phyloP scores from a whole-genome alignment of 352 stramenopile genomes.

The Pythium pyrilobum region DNA sequence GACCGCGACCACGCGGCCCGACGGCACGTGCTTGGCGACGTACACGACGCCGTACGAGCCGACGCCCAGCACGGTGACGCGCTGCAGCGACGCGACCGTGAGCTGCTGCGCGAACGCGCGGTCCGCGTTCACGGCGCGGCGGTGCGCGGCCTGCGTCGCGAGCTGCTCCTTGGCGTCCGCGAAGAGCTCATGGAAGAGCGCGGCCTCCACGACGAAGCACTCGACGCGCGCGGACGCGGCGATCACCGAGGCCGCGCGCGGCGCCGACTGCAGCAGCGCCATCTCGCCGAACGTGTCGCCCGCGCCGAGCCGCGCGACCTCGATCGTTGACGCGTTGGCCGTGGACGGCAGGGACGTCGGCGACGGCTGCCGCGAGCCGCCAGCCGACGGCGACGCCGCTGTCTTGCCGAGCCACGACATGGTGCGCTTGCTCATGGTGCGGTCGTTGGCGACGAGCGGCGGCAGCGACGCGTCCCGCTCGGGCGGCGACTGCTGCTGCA shows the following conservation, averaged over 20 bases:
- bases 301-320: conserved; percentile 35
- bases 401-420: neutral
- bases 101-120: conserved; percentile 47
- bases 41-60: conserved; percentile 49
- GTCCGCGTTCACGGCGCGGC: conserved; percentile 28
- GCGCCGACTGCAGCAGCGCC: conserved; percentile 39
- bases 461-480: neutral
- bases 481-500: conserved; percentile 14
- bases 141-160: conserved; percentile 24
- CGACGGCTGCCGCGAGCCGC: neutral
- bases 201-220: conserved; percentile 62
- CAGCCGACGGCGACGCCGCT: conserved; percentile 10
- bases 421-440: too few relatives aligned
- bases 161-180: conserved; percentile 29
- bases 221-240: conserved; percentile 47
- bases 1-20: conserved; percentile 40
- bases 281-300: conserved; percentile 70
- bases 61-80: conserved; percentile 52
- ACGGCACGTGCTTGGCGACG: conserved; percentile 34
- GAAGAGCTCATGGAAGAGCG: conserved; percentile 59
- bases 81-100: conserved; percentile 48
- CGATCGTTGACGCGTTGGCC: conserved; percentile 8
- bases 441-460: too few relatives aligned
- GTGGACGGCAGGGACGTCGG: conserved; percentile 3
- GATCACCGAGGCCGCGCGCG: conserved; percentile 61